phyloP scores from a whole-genome alignment of 495 filamentous ascomycete genomes.

The Cudoniella acicularis region DNA sequence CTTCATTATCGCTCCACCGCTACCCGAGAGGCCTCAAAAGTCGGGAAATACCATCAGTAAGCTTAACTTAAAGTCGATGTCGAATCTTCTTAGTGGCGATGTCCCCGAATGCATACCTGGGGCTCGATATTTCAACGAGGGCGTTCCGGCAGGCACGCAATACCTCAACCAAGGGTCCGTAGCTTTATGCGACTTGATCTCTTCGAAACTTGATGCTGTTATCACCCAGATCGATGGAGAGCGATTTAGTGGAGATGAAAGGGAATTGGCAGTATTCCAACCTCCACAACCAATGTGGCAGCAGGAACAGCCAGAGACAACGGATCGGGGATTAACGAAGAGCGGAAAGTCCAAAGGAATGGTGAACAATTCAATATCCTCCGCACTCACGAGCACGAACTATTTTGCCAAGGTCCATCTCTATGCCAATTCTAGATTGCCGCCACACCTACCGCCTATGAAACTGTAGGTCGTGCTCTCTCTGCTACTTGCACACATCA shows the following conservation, averaged over 20 bases:
- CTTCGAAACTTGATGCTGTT: constrained; percentile 54
- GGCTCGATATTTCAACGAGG: constrained; percentile 35
- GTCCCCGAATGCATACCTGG: constrained; percentile 31
- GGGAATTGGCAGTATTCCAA: constrained; percentile 49
- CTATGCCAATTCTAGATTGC: constrained; percentile 76
- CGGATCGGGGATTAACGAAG: constrained; percentile 6
- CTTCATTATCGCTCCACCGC: constrained; percentile 7
- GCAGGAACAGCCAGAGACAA: constrained; percentile 21
- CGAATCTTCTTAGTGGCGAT: constrained; percentile 36
- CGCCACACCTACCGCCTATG: constrained; percentile 58
- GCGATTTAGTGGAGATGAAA: constrained; percentile 58
- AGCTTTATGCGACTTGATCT: constrained; percentile 53
- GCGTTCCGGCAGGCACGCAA: constrained; percentile 33
- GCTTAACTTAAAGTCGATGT: constrained; percentile 20
- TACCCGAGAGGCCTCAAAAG: constrained; percentile 12
- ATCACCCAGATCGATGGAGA: constrained; percentile 68
- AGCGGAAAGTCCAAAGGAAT: constrained; percentile 17
- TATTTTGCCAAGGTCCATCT: constrained; percentile 75
- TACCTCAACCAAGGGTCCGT: constrained; percentile 41
- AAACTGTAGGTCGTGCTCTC: constrained; percentile 50
- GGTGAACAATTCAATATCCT: constrained; percentile 18
- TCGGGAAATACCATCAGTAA: constrained; percentile 7
- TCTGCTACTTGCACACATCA: neutral
- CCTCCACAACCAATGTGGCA: constrained; percentile 26
- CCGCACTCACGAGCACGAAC: constrained; percentile 33